Conservation (phyloP, 1,284 basidiomycete genomes). For the Fomitopsis betulina region DNA sequence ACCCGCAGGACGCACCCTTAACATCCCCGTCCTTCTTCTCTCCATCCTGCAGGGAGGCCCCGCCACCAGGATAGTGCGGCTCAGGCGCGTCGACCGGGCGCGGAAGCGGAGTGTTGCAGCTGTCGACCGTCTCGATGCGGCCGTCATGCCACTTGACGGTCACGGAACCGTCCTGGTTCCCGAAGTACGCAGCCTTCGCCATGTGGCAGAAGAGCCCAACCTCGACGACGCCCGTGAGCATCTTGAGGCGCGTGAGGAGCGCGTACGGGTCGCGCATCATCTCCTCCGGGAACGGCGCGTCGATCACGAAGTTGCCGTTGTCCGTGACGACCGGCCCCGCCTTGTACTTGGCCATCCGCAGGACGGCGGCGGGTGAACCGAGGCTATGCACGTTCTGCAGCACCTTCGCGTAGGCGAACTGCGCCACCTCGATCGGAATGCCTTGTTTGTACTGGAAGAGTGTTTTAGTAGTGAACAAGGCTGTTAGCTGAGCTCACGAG, state of each 20-base stretch:
- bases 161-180: slow-evolving; percentile 72
- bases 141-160: slow-evolving; percentile 48
- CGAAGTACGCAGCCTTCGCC: slow-evolving; percentile 97
- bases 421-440: slow-evolving; percentile 94
- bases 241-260: slow-evolving; percentile 71
- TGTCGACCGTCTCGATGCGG: slow-evolving; percentile 32
- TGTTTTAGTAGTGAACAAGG: too few species aligned
- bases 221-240: slow-evolving; percentile 95
- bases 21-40: neutral
- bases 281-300: slow-evolving; percentile 78
- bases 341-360: slow-evolving; percentile 84
- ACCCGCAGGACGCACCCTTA: neutral
- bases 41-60: neutral
- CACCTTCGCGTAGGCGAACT: slow-evolving; percentile 92
- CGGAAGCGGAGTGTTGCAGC: slow-evolving; percentile 9
- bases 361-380: slow-evolving; percentile 57
- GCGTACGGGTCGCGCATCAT: slow-evolving; percentile 67
- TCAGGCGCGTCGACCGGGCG: neutral
- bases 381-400: slow-evolving; percentile 64
- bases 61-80: neutral
- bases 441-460: slow-evolving; percentile 76
- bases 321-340: slow-evolving; percentile 95
- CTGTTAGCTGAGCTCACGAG: too few species aligned
- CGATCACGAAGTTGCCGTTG: slow-evolving; percentile 95
- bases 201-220: slow-evolving; percentile 94